Evolutionary conservation across 371 early-diverging fungal genomes (phyloP).

Genomic region (Mucor lusitanicus): DNA sequence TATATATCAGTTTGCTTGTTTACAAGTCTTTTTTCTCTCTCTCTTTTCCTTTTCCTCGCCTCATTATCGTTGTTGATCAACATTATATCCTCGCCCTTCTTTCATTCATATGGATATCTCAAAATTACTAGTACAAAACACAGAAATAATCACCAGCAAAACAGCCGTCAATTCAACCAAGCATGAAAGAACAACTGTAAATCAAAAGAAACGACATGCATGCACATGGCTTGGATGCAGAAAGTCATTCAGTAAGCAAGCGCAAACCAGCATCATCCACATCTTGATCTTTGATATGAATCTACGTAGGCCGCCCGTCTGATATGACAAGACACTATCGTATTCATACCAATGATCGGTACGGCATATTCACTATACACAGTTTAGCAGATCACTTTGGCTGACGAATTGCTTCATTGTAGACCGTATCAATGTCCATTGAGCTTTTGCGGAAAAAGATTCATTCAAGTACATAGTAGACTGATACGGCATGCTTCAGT

Average conservation of each 20-base stretch:
- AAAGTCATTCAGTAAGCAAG: slow-evolving; percentile 23
- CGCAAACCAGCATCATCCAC: background rate
- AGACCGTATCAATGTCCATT: slow-evolving; percentile 30
- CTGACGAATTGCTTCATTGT: background rate
- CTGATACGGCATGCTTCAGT: background rate
- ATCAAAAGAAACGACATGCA: slow-evolving; percentile 18
- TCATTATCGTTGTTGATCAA: background rate
- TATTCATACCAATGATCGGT: slow-evolving; percentile 34
- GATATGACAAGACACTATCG: slow-evolving; percentile 33
- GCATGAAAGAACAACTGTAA: background rate
- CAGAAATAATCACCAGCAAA: slow-evolving; percentile 5
- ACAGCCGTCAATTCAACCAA: background rate
- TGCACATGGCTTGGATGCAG: slow-evolving; percentile 26
- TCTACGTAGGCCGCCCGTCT: slow-evolving; percentile 23
- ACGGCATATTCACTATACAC: background rate
- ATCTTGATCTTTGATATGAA: background rate
- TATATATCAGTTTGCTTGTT: slow-evolving; percentile 1
- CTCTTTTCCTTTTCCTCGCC: background rate
- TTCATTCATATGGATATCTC: slow-evolving; percentile 21
- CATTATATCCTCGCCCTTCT: background rate
- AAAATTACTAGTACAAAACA: slow-evolving; percentile 11
- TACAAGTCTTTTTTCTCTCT: background rate
- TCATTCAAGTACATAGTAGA: slow-evolving; percentile 32
- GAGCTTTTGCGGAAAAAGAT: slow-evolving; percentile 24
- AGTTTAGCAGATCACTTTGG: background rate